These are phyloP conservation scores for Turnera subulata DNA, from an alignment of 345 rosid species.

Conservation along the genomic window DNA sequence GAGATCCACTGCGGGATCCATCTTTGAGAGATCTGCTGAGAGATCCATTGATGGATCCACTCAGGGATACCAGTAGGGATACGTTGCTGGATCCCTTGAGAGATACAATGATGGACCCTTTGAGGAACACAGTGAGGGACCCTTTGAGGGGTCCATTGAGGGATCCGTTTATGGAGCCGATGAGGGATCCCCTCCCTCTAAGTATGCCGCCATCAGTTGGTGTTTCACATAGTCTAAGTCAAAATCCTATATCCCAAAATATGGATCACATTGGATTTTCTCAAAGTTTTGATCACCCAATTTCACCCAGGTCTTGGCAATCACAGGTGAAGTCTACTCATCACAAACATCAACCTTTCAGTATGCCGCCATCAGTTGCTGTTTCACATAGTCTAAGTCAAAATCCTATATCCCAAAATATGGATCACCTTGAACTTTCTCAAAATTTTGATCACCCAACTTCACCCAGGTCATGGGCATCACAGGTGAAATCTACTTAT, in stretches of 20 bases:
- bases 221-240: constrained; percentile 31
- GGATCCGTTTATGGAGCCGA: constrained; percentile 5
- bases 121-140: constrained; percentile 9
- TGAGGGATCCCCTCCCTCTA: constrained; percentile 4
- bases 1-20: constrained; percentile 2
- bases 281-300: constrained; percentile 45
- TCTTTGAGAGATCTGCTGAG: constrained; percentile 5
- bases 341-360: not conserved
- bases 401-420: constrained; percentile 20
- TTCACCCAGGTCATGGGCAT: constrained; percentile 74
- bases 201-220: constrained; percentile 26
- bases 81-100: constrained; percentile 6
- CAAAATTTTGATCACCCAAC: constrained; percentile 46
- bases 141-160: constrained; percentile 5
- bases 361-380: constrained; percentile 28
- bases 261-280: constrained; percentile 49
- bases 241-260: constrained; percentile 22
- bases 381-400: constrained; percentile 39
- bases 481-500: constrained; percentile 37
- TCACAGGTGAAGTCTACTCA: constrained; percentile 40
- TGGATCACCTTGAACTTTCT: constrained; percentile 50
- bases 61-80: no score
- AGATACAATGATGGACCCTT: constrained; percentile 5
- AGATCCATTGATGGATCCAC: constrained; percentile 11
- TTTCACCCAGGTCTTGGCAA: constrained; percentile 73